A percentile compares a stretch with the other conserved stretches of the same genome.
Evolutionary conservation across 176 grass and related monocot species (phyloP).

Genomic region (Saccharum officinarum): DNA sequence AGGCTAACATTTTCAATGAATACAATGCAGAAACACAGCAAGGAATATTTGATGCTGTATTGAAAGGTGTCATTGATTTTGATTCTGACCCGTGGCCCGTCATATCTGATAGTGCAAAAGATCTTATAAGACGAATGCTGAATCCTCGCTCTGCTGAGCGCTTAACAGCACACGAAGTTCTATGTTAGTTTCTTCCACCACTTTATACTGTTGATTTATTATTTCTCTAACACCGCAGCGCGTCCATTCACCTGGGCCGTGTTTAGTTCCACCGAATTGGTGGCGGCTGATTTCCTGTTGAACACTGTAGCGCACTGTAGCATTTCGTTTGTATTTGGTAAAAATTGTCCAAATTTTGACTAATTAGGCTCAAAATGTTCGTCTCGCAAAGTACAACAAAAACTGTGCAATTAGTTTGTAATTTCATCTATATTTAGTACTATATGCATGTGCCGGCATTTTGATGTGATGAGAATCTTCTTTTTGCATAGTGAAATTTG

Average conservation of each 20-base stretch:
- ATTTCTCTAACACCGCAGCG: neutral
- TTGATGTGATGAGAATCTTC: too few relatives aligned
- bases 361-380: too few relatives aligned
- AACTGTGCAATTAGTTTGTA: too few relatives aligned
- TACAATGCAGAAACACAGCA: conserved; percentile 85
- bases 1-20: conserved; percentile 35
- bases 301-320: too few relatives aligned
- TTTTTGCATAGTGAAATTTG: too few relatives aligned
- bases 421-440: too few relatives aligned
- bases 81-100: conserved; percentile 94
- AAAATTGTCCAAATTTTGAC: too few relatives aligned
- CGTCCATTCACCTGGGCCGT: neutral
- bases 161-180: conserved; percentile 87
- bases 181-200: conserved; percentile 68
- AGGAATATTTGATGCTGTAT: conserved; percentile 99
- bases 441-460: too few relatives aligned
- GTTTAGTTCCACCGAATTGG: too few relatives aligned
- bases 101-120: conserved; percentile 95
- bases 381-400: too few relatives aligned
- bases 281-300: too few relatives aligned
- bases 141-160: conserved; percentile 61
- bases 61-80: conserved; percentile 94
- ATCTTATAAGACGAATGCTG: conserved; percentile 92
- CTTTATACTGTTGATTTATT: neutral
- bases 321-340: too few relatives aligned